Evolutionary conservation across 345 rosid genomes (phyloP), one percentile per base, ranked within the genome.

Genomic region (Eucalyptus regnans): DNA sequence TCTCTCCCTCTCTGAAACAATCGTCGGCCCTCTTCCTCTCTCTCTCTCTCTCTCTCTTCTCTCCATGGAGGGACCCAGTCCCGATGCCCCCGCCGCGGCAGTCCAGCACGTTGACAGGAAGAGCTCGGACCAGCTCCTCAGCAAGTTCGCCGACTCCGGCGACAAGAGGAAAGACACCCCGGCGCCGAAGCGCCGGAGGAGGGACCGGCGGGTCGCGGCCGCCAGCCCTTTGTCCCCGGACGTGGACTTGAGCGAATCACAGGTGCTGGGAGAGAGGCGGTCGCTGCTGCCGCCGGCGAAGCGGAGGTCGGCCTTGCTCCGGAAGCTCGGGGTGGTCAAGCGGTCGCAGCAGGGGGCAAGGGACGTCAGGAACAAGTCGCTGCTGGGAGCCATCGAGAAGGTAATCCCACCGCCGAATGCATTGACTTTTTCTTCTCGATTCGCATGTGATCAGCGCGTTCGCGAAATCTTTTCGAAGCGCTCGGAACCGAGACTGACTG

Each of bases 81-180:
- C 88, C 15, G 88, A 86, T n/a, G 11, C 15, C 49, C 54, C 90
- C 33, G 83, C 90, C 76, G 86, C 87, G 9, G 87, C 88, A 20
- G 95, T 94, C 91, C 97, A 96, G 41, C 96, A 94, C 20, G 97
- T 97, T 5, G 95, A 90, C 91, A 93, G 94, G 90, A 97, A 93
- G 84, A 95, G 98, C 18, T 97, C 99, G 0, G 98, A 96, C 64
- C 98, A 95, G 91, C 87, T 98, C 90, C 97, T 97, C n/a, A 91
- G 95, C 52, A 98, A 98, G 87, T 98, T 98, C 87, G 93, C 98
- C 2, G 96, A 95, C 46, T 22, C 86, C 4, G 93, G 92, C 9
- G 41, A 44, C 89, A 60, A 87, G 91, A 88, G 87, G 89, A 86
- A 88, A 17, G 33, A 27, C n/a, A 51, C 84, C 83, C 56, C 90